A percentile compares a stretch with the other conserved stretches of the same genome.
Conservation (phyloP, 768 basidiomycete genomes). For the Kockovaella imperatae region DNA sequence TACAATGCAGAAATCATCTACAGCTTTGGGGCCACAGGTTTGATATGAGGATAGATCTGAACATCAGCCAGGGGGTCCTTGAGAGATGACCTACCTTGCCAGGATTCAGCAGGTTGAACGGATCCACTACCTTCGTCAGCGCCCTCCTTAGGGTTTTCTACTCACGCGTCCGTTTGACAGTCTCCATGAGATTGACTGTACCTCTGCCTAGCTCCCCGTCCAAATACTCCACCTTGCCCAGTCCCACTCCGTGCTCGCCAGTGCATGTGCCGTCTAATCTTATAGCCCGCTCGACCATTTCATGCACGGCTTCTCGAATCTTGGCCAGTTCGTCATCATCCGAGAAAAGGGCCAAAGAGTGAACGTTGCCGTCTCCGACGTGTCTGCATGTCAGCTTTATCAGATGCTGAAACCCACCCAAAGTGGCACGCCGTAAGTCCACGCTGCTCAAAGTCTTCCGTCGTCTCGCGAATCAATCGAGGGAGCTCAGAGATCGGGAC, state of each 20-base stretch:
- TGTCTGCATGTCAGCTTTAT: conserved; percentile 21
- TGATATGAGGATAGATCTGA: conserved; percentile 37
- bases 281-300: conserved; percentile 47
- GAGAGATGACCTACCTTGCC: conserved; percentile 52
- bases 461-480: conserved; percentile 56
- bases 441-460: conserved; percentile 60
- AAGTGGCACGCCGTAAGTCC: conserved; percentile 53
- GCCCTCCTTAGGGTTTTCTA: neutral
- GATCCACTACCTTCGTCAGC: conserved; percentile 50
- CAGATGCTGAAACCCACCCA: conserved; percentile 23
- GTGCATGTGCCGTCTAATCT: conserved; percentile 48
- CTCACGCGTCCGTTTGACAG: conserved; percentile 59
- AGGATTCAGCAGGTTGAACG: conserved; percentile 74
- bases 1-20: too few relatives aligned
- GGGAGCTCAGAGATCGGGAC: conserved; percentile 48
- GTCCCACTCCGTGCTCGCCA: conserved; percentile 73
- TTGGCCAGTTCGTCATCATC: conserved; percentile 31
- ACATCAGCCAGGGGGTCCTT: neutral
- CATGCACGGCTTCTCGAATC: conserved; percentile 41
- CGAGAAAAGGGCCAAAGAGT: conserved; percentile 45
- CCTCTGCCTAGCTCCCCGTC: conserved; percentile 70
- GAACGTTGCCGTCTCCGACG: conserved; percentile 47
- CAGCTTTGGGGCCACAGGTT: too few relatives aligned
- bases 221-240: conserved; percentile 79
- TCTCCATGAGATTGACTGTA: conserved; percentile 77